These are phyloP conservation scores for Pyrus hybrid DNA, from an alignment of 331 rosid genomes.

Conservation along the genomic window DNA sequence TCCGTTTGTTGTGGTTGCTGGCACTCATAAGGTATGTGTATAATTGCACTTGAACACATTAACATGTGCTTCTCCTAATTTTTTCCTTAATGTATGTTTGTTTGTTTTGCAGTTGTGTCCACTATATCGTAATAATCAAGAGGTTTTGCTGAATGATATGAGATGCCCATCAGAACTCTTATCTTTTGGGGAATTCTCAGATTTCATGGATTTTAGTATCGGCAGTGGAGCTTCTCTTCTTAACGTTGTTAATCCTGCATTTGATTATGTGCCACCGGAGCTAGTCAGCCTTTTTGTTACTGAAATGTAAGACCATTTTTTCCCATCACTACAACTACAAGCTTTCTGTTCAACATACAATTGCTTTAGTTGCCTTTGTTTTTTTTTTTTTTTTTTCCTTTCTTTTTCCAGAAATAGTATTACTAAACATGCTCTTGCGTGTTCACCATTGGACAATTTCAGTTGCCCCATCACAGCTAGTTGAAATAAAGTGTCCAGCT, in stretches of 20 bases:
- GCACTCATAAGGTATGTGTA: background rate
- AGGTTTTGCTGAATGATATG: slow-evolving; percentile 13
- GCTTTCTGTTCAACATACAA: background rate
- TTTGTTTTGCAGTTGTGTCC: slow-evolving; percentile 1
- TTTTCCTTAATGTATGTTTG: background rate
- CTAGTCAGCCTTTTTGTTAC: slow-evolving; percentile 6
- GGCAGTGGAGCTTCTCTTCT: slow-evolving; percentile 3
- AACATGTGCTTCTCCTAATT: background rate
- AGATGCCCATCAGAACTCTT: slow-evolving; percentile 9
- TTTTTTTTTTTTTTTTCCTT: too few species aligned
- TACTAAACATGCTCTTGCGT: too few species aligned
- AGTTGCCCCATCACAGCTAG: too few species aligned
- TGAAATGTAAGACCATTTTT: background rate
- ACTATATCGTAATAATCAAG: slow-evolving; percentile 6
- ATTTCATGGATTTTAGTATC: slow-evolving; percentile 4
- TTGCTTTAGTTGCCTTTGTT: background rate
- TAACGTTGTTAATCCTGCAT: slow-evolving; percentile 10
- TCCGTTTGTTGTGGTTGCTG: slow-evolving; percentile 19
- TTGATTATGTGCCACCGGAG: slow-evolving; percentile 12
- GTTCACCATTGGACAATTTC: too few species aligned
- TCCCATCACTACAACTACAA: background rate
- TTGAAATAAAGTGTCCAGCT: background rate
- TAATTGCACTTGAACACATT: background rate
- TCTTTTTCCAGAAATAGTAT: too few species aligned
- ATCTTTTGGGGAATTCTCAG: slow-evolving; percentile 11